Base-by-base conservation (phyloP, 73 alveolate species). In the Paramecium pentaurelia region DNA sequence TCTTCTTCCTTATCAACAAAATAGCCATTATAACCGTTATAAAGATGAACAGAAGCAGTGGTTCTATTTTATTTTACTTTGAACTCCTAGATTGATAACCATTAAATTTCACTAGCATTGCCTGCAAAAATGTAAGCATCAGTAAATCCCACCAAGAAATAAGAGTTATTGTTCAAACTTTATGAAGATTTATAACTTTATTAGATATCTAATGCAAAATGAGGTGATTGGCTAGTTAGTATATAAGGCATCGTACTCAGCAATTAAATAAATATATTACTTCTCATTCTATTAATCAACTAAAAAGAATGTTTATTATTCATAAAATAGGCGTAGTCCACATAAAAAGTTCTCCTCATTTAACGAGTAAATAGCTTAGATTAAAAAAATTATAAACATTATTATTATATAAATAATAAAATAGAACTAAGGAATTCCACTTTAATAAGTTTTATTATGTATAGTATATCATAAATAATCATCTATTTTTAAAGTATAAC, bases 191-290 rank as follows among this genome's bases (percentile, higher is more conserved):
- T 27, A 80, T 45, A 80, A 47, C 25, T 44, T 22, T 80, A 32
- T 47, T 80, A 36, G 20, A 80, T 80, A 14, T 80, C 91, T n/a
- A 80, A 49, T 32, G 91, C 91, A 25, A 42, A 80, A 45, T 49
- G 47, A 22, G 91, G 73, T 12, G 91, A 80, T 44, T n/a, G 20
- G 38, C 75, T 80, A 8, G 91, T 80, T 16, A 80, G 49, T 42
- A 80, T 80, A 28, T 45, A 80, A 12, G 91, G 91, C 71, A 80
- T 80, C 12, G 64, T 64, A 64, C 84, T 64, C 84, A 64, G 22
- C 47, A 64, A 64, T 32, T 64, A 32, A 64, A 32, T 32, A 64
- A 64, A 64, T 14, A 16, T 28, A 28, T 64, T 64, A 64, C 84
- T 64, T 64, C 47, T 64, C 22, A 34, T 64, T 64, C 47, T 64